Percentiles rank a stretch among this genome's conserved stretches.
Conservation (phyloP, 2,329 filamentous ascomycete genomes). For the Beauveria rudraprayagi region DNA sequence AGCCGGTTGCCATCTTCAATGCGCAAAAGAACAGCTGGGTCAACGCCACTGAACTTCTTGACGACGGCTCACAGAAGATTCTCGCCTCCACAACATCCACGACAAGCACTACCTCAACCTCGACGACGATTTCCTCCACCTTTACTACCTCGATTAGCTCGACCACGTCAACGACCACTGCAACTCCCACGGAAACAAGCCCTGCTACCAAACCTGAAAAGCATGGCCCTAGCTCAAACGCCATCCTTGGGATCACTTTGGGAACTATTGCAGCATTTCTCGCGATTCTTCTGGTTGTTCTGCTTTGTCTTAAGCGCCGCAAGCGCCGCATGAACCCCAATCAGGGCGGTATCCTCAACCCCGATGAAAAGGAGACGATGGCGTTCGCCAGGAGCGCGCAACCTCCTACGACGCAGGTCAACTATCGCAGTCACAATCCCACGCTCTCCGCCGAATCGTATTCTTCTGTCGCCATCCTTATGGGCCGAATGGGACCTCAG, state of each 20-base stretch:
- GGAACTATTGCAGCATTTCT: constrained; percentile 73
- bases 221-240: constrained; percentile 32
- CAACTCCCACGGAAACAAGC: constrained; percentile 17
- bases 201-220: constrained; percentile 22
- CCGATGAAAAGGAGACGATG: constrained; percentile 52
- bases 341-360: constrained; percentile 36
- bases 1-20: constrained; percentile 71
- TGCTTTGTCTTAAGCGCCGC: constrained; percentile 55
- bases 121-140: constrained; percentile 18
- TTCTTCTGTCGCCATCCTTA: constrained; percentile 57
- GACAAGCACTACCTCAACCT: constrained; percentile 18
- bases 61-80: constrained; percentile 33
- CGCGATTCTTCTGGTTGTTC: constrained; percentile 59
- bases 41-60: constrained; percentile 59
- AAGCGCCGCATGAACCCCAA: constrained; percentile 32
- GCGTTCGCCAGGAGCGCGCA: constrained; percentile 38
- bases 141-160: constrained; percentile 20
- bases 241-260: constrained; percentile 73
- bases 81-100: constrained; percentile 22
- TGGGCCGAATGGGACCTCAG: constrained; percentile 50
- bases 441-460: constrained; percentile 49
- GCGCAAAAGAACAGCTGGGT: constrained; percentile 69
- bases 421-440: constrained; percentile 44
- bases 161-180: constrained; percentile 11
- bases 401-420: constrained; percentile 24